Base-by-base conservation (phyloP, 805 yeast species). In the Lipomyces spencermartinsiae region DNA sequence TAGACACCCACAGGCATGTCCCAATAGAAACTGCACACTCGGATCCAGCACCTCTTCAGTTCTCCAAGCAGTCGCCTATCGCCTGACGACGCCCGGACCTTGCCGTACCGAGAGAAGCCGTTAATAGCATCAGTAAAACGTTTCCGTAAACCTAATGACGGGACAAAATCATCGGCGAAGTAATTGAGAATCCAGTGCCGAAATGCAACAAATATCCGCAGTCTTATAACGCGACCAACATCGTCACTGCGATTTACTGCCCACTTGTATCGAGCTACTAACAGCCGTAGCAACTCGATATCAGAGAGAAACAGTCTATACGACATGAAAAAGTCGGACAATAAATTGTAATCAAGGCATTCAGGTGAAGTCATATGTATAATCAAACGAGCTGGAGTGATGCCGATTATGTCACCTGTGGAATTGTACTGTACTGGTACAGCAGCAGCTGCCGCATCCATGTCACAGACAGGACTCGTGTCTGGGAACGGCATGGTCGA, bases 151-250 rank as follows among this genome's bases (percentile, higher is more conserved):
- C 83, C 81, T 25, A 79, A 73, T 59, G 85, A 82, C 16, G 84
- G 78, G 33, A 89, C 80, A 76, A 93, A 95, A 78, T 95, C 98
- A 76, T 91, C 94, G 55, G 87, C 83, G 74, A 92, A 95, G 77
- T 91, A 93, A 78, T 93, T 94, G 67, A 91, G 79, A 22, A 94
- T 77, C 97, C 98, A 94, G 80, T 92, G 97, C 74, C 98, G 85
- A 56, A 95, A 73, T 35, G 90, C 88, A 34, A 92, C 97, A 80
- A 93, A 94, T 0, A 97, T 89, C 74, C 98, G 83, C 49, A 93
- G 84, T 12, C 91, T 81, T 1, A 89, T 88, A 58, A 90, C 81
- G 67, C 88, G 85, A 1, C 96, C 97, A 2, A 84, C 75, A 68
- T 82, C 83, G 55, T 74, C 68, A 10, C 79, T 74, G 25, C 75